Conservation (phyloP, 2,329 filamentous ascomycete genomes). For the Aspergillus caelatus region DNA sequence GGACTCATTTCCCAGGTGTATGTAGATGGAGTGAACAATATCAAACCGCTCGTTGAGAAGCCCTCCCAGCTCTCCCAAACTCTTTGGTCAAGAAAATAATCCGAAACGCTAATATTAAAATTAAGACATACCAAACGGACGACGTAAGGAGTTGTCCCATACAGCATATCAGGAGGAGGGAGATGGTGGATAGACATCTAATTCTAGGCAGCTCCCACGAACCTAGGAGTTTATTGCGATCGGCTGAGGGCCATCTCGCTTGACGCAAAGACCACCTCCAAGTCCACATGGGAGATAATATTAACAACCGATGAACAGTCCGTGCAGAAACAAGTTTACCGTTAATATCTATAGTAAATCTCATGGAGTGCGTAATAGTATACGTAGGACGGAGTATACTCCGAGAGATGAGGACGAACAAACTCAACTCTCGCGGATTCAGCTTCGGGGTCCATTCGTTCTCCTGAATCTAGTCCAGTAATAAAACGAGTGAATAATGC, state of each 20-base stretch:
- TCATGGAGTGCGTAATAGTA: background rate
- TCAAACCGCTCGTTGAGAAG: background rate
- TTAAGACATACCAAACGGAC: background rate
- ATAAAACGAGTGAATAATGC: background rate
- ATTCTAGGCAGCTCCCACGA: background rate
- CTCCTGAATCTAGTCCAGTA: background rate
- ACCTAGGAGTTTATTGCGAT: constrained; percentile 18
- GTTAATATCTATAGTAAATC: background rate
- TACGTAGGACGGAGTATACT: constrained; percentile 2
- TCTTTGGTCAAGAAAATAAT: background rate
- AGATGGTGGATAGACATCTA: background rate
- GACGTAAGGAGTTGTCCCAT: background rate
- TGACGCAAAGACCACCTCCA: constrained; percentile 19
- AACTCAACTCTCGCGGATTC: background rate
- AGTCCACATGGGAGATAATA: constrained; percentile 19
- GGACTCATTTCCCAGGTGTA: background rate
- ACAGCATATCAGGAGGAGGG: background rate
- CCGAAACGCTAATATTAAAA: background rate
- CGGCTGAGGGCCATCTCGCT: constrained; percentile 15
- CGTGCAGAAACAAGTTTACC: constrained; percentile 14
- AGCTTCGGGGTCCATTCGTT: background rate
- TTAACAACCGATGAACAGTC: constrained; percentile 16
- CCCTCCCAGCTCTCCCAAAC: background rate
- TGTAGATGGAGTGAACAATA: background rate
- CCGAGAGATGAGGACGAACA: background rate